Conservation (phyloP, 306 rosid species). For the Ammopiptanthus mongolicus region DNA sequence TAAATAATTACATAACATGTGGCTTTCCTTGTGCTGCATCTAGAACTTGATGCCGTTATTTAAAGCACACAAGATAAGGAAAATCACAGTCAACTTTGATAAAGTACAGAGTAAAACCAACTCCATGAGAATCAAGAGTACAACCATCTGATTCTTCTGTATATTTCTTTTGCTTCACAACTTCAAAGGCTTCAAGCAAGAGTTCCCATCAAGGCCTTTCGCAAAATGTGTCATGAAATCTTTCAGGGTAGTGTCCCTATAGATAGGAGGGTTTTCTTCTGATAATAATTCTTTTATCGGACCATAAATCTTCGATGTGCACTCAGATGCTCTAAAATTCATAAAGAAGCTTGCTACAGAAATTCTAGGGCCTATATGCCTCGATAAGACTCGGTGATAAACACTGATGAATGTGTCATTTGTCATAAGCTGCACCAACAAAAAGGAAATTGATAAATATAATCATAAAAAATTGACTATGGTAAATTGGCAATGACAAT, state of each 20-base stretch:
- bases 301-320: not conserved
- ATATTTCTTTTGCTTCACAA: not conserved
- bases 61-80: not conserved
- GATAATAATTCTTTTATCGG: slow-evolving; percentile 38
- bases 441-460: not conserved
- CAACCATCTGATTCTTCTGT: not conserved
- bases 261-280: slow-evolving; percentile 27
- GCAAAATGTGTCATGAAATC: not conserved
- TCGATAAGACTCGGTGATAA: slow-evolving; percentile 30
- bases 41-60: slow-evolving; percentile 1
- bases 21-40: not conserved
- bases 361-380: slow-evolving; percentile 26
- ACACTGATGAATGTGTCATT: slow-evolving; percentile 37
- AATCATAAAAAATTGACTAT: not conserved
- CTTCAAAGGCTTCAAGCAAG: not conserved
- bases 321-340: not conserved
- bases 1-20: not conserved
- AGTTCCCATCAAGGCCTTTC: not conserved
- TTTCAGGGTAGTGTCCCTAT: not conserved
- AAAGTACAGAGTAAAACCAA: not conserved
- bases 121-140: not conserved
- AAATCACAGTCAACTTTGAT: not conserved
- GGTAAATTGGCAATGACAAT: too few species aligned
- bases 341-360: slow-evolving; percentile 32
- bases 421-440: slow-evolving; percentile 19